Evolutionary conservation across 306 rosid genomes (phyloP), one percentile per base, ranked within the genome.

Genomic region (Quercus berberidifolia): DNA sequence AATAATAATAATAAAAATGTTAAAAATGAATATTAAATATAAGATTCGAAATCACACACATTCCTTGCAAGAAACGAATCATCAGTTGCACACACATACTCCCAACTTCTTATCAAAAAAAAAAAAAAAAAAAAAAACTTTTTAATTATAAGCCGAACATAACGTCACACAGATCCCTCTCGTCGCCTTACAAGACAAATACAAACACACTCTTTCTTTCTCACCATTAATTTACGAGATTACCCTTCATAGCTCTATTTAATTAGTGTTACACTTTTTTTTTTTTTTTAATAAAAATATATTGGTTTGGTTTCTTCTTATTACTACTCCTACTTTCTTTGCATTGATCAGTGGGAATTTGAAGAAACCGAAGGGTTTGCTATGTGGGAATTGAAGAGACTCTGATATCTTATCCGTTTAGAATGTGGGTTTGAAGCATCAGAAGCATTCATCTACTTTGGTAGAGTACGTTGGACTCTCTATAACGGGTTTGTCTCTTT

Each of bases 401-500:
- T 46, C 76, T 59, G 71, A 52, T 52, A 59, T 73, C 71, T 8
- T 41, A 41, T 8, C 46, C 46, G 11, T 41, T 41, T 41, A 18
- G 60, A 33, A 58, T 67, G 67, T 82, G 89, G 84, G 78, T 79
- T 72, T 41, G 72, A 72, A 55, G 77, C 76, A 77, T 59, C 84
- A 56, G 31, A 55, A 72, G 80, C 81, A 4, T 74, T 77, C 41
- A 31, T 74, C 23, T 41, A 41, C 46, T 77, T 59, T 38, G 43
- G 31, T 46, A 55, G 41, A 12, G 51, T 33, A 51, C 14, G 41
- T 58, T 56, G 9, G 72, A 15, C 46, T 1, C 82, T 51, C 38
- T 77, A 46, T 41, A 80, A 77, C 80, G 84, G 88, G 86, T 79
- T 82, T 86, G 85, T 78, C 82, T 75, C 51, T 72, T 82, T 80